A percentile compares a stretch with the other conserved stretches of the same genome.
phyloP scores from a whole-genome alignment of 2,329 filamentous ascomycete genomes.

The Coniochaeta pulveracea region DNA sequence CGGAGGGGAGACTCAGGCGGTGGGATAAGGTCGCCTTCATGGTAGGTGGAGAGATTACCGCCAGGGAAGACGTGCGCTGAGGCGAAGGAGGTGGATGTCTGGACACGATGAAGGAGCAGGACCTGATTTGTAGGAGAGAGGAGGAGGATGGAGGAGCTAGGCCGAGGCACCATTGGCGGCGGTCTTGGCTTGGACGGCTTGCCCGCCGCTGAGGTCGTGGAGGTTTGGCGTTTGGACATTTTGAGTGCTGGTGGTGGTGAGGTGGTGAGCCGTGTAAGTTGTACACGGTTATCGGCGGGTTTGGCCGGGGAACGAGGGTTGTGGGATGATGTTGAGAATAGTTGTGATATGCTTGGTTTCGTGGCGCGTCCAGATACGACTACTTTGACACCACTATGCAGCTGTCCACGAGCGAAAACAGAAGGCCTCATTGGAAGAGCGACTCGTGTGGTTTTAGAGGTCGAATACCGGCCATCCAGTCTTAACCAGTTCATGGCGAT shows the following conservation, averaged over 20 bases:
- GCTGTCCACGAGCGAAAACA: background rate
- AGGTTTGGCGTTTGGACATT: background rate
- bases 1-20: slow-evolving; percentile 33
- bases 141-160: slow-evolving; percentile 70
- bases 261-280: background rate
- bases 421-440: background rate
- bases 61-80: slow-evolving; percentile 94
- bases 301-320: background rate
- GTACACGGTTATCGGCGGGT: background rate
- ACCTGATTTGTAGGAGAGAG: slow-evolving; percentile 81
- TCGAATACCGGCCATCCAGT: no score
- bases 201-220: background rate
- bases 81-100: slow-evolving; percentile 72
- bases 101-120: slow-evolving; percentile 75
- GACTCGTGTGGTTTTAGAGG: background rate
- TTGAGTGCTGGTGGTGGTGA: background rate
- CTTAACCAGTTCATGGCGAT: no score
- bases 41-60: slow-evolving; percentile 65
- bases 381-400: background rate
- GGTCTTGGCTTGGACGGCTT: slow-evolving; percentile 14
- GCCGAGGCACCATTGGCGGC: slow-evolving; percentile 33
- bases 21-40: slow-evolving; percentile 58
- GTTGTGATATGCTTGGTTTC: background rate
- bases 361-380: background rate
- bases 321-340: background rate